Conservation (phyloP, 805 yeast genomes). For the Ogataea angusta region DNA sequence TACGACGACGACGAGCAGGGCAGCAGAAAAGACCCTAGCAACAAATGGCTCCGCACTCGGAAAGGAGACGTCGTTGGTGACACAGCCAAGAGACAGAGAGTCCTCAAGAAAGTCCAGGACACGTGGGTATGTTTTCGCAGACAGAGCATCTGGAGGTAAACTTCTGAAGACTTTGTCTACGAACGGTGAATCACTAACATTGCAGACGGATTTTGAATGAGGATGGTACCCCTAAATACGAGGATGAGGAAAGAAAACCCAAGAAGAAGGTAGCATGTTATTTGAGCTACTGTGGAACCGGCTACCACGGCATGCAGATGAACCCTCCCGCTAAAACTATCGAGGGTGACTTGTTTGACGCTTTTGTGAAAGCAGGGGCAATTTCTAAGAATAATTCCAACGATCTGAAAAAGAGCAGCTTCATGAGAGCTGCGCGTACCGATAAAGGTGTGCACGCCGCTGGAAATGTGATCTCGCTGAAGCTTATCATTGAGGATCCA, state of each 20-base stretch:
- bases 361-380: conserved; percentile 84
- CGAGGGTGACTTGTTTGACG: conserved; percentile 83
- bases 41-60: conserved; percentile 27
- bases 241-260: conserved; percentile 61
- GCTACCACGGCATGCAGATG: conserved; percentile 94
- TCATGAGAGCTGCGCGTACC: conserved; percentile 83
- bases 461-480: conserved; percentile 83
- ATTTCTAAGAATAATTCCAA: conserved; percentile 81
- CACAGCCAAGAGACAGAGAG: conserved; percentile 30
- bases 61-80: conserved; percentile 27
- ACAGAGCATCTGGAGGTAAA: background rate
- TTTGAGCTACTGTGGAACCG: conserved; percentile 95
- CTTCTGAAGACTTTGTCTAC: background rate
- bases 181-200: conserved; percentile 6
- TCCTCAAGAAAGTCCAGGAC: conserved; percentile 34
- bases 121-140: conserved; percentile 54
- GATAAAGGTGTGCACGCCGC: conserved; percentile 99
- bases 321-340: conserved; percentile 87
- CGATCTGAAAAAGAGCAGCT: conserved; percentile 83
- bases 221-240: conserved; percentile 56
- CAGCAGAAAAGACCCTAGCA: conserved; percentile 13
- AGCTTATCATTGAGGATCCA: conserved; percentile 78
- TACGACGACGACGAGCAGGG: conserved; percentile 13
- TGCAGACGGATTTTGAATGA: conserved; percentile 50
- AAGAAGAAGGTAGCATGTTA: conserved; percentile 86